phyloP scores from a whole-genome alignment of 768 basidiomycete species.

The Infundibulicybe gibba region DNA sequence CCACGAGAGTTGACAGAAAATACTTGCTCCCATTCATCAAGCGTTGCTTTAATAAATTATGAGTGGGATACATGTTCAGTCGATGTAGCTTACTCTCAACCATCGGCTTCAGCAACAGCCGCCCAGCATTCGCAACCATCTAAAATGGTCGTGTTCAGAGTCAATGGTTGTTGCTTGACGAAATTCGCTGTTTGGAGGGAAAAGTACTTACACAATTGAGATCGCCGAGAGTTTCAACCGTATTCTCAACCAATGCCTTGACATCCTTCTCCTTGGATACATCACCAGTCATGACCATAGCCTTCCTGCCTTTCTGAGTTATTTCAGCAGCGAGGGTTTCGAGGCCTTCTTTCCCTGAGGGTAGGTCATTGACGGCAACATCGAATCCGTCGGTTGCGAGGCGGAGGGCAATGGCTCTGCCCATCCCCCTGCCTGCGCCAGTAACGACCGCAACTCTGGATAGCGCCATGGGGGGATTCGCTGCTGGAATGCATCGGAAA shows the following conservation, averaged over 20 bases:
- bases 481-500: too few relatives aligned
- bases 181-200: background rate
- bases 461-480: too few relatives aligned
- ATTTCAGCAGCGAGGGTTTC: slow-evolving; percentile 5
- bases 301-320: background rate
- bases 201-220: slow-evolving; percentile 12
- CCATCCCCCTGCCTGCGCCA: slow-evolving; percentile 36
- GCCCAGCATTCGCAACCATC: slow-evolving; percentile 33
- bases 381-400: slow-evolving; percentile 36
- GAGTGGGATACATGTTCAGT: background rate
- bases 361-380: slow-evolving; percentile 31
- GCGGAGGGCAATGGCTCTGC: slow-evolving; percentile 33
- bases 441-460: slow-evolving; percentile 27
- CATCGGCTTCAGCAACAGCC: slow-evolving; percentile 2
- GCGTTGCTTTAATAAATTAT: slow-evolving; percentile 19
- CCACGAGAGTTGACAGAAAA: slow-evolving; percentile 37
- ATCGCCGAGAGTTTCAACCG: slow-evolving; percentile 8
- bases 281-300: slow-evolving; percentile 13
- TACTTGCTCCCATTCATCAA: slow-evolving; percentile 26
- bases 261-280: slow-evolving; percentile 20
- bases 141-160: slow-evolving; percentile 4
- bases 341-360: slow-evolving; percentile 5
- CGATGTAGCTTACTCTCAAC: slow-evolving; percentile 12
- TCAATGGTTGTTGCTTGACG: background rate
- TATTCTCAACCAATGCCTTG: slow-evolving; percentile 13